Evolutionary conservation across 2,329 filamentous ascomycete genomes (phyloP), one percentile per base, ranked within the genome.

Genomic region (Aspergillus oerlinghausenensis): DNA sequence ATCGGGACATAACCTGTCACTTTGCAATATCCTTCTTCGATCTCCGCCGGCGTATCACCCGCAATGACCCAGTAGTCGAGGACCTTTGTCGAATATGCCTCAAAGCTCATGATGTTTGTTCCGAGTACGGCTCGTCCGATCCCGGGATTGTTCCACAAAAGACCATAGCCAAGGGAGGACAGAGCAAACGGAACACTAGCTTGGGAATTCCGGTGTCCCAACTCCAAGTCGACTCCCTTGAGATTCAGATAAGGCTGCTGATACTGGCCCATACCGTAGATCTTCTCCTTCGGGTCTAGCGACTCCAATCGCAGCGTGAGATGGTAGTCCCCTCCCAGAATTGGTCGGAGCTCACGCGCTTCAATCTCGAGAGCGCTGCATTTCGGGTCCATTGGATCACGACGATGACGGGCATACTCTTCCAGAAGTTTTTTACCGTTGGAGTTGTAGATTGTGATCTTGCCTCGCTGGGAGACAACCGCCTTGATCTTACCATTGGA

Each of bases 191-290:
- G 85, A 0, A 88, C 80, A 51, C 80, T 85, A 3, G 85, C 85
- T 67, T 88, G 85, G 0, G 84, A 87, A 65, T 88, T 88, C 1
- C 85, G 79, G 40, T 88, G 85, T 0, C 85, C 84, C 2, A 88
- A 77, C 65, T 88, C 85, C 1, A 88, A 68, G 55, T 88, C 84
- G 0, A 75, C 66, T 0, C 85, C 85, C 62, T 87, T 88, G 50
- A 88, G 75, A 64, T 88, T 78, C n/a, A 88, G 73, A 52, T 76
- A 79, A 0, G 83, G 81, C 61, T 88, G 84, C 63, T 88, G 85
- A 58, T 88, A 88, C 69, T 88, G 85, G 0, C 85, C 85, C 84
- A 88, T 88, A 21, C 85, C 85, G 63, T 79, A 88, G n/a, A 88
- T 81, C 65, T 80, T 83, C 67, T 88, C 85, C 19, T 80, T 73